Conservation (phyloP, 2,329 filamentous ascomycete species). For the Zopfia rhizophila region DNA sequence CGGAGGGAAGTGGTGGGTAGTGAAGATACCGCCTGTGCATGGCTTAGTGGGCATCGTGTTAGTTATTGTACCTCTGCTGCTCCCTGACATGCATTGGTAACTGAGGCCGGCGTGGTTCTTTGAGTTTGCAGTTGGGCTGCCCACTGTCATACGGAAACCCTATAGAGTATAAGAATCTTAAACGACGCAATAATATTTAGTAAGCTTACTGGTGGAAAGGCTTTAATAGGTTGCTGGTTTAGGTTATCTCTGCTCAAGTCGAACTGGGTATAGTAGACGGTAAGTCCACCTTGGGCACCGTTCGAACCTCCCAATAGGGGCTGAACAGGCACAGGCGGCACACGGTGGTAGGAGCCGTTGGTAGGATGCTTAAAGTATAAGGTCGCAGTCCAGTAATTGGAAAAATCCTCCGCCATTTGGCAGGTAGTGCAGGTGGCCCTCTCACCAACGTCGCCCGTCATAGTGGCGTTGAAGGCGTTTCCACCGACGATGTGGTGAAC, state of each 20-base stretch:
- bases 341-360: slow-evolving; percentile 39
- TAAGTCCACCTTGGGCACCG: slow-evolving; percentile 35
- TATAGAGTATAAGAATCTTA: slow-evolving; percentile 10
- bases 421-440: slow-evolving; percentile 39
- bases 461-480: slow-evolving; percentile 39
- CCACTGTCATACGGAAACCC: slow-evolving; percentile 44
- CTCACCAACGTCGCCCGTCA: slow-evolving; percentile 34
- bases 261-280: slow-evolving; percentile 43
- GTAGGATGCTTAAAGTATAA: slow-evolving; percentile 39
- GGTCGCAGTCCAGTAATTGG: slow-evolving; percentile 37
- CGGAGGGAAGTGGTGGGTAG: slow-evolving; percentile 37
- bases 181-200: background rate
- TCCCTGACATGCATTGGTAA: slow-evolving; percentile 33
- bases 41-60: slow-evolving; percentile 32
- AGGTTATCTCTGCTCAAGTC: slow-evolving; percentile 45
- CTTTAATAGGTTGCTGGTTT: slow-evolving; percentile 30
- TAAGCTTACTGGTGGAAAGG: slow-evolving; percentile 31
- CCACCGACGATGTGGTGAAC: slow-evolving; percentile 42
- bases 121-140: slow-evolving; percentile 39
- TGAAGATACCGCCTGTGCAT: slow-evolving; percentile 38
- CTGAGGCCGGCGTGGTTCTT: slow-evolving; percentile 31
- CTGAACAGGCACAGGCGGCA: slow-evolving; percentile 33
- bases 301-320: slow-evolving; percentile 35
- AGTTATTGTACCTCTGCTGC: slow-evolving; percentile 31
- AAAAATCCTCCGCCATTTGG: slow-evolving; percentile 35